Conservation (phyloP, 108 stramenopile genomes). For the Cylindrotheca closterium region DNA sequence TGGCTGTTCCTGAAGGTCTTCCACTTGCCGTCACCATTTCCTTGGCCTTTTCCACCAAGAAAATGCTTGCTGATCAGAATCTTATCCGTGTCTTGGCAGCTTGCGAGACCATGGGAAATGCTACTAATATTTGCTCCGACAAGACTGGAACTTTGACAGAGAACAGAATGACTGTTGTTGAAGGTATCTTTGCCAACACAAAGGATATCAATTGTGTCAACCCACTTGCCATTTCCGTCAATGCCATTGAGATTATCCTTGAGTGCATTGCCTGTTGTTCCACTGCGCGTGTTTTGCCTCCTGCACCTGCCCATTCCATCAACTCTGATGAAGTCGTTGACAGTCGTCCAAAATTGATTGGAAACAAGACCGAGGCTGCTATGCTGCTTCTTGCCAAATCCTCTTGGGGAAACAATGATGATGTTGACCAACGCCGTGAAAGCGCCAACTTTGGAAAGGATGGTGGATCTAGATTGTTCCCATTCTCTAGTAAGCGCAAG, state of each 20-base stretch:
- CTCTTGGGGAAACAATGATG: constrained; percentile 44
- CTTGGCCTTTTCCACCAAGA: constrained; percentile 85
- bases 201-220: constrained; percentile 39
- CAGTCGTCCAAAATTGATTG: constrained; percentile 48
- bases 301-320: constrained; percentile 20
- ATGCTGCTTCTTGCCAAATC: constrained; percentile 56
- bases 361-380: constrained; percentile 78
- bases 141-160: constrained; percentile 90
- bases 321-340: constrained; percentile 35
- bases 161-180: constrained; percentile 87
- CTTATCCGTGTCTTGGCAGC: constrained; percentile 91
- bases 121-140: constrained; percentile 95
- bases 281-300: constrained; percentile 47
- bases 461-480: constrained; percentile 66
- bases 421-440: constrained; percentile 47
- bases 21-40: constrained; percentile 94
- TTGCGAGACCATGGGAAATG: constrained; percentile 98
- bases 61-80: constrained; percentile 91
- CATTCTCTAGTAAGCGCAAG: constrained; percentile 62
- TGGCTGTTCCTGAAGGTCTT: constrained; percentile 95
- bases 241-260: constrained; percentile 47
- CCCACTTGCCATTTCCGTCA: constrained; percentile 26
- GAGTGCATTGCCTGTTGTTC: constrained; percentile 65
- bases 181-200: constrained; percentile 56
- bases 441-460: constrained; percentile 54